Evolutionary conservation across 371 early-diverging fungal species (phyloP).

Genomic region (Mucor mucedo): DNA sequence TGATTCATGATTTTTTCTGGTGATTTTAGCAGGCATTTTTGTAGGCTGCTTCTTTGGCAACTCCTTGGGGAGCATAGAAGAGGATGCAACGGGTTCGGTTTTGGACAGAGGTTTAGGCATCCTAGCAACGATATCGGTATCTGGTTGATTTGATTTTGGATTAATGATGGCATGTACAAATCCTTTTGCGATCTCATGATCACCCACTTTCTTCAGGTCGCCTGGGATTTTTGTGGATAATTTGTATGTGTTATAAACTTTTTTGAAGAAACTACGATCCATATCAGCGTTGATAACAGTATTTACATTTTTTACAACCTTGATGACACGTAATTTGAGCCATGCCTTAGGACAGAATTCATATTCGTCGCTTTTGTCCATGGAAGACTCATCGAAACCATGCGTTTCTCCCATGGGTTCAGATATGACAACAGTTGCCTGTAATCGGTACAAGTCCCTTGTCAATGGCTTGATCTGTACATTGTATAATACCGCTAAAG

Average conservation of each 20-base stretch:
- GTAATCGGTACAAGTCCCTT: slow-evolving; percentile 22
- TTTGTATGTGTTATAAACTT: slow-evolving; percentile 41
- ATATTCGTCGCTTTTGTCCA: slow-evolving; percentile 24
- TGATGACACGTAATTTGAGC: slow-evolving; percentile 39
- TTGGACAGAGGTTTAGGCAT: no score
- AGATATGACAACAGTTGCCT: slow-evolving; percentile 35
- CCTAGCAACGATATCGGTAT: no score
- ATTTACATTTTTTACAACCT: slow-evolving; percentile 31
- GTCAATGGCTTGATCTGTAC: slow-evolving; percentile 17
- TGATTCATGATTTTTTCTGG: background rate
- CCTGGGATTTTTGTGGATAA: slow-evolving; percentile 24
- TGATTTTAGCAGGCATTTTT: no score
- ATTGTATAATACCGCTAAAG: slow-evolving; percentile 38
- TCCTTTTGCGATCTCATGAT: slow-evolving; percentile 27
- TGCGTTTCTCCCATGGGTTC: slow-evolving; percentile 43
- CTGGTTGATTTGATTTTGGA: background rate
- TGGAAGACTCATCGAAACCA: slow-evolving; percentile 31
- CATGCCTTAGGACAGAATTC: slow-evolving; percentile 49
- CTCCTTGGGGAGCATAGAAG: no score
- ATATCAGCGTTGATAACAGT: slow-evolving; percentile 35
- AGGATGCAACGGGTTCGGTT: no score
- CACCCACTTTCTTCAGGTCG: slow-evolving; percentile 36
- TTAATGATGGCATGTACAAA: slow-evolving; percentile 34
- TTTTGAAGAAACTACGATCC: slow-evolving; percentile 39
- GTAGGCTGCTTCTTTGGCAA: no score